Base-by-base conservation (phyloP, 208 protist species). In the Pavlovales sp. region DNA sequence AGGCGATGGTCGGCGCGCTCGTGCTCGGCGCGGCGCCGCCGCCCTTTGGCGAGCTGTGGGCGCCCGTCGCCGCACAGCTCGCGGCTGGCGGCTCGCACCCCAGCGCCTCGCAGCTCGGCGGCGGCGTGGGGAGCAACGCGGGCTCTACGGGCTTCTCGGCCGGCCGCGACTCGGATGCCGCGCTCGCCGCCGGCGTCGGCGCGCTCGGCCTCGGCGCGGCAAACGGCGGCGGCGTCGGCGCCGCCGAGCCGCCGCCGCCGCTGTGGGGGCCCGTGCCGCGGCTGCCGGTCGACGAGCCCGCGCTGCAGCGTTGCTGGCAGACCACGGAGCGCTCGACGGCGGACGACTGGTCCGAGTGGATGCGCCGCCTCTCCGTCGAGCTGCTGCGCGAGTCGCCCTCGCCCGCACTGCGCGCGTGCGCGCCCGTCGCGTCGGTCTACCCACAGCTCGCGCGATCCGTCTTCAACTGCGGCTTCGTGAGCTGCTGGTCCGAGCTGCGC, bases 311-410 rank as follows among this genome's bases (percentile, higher is more conserved):
- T 79, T 93, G 95, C 20, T 97, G 96, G 95, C 92, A 97, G 47
- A 90, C 93, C 39, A 89, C 92, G 37, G 91, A 96, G 83, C 79
- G 92, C 37, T 91, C 90, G 11, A 95, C 96, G 0, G 93, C 93
- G 76, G 95, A 96, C 22, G 96, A 98, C 84, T 98, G 96, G 95
- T 44, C 88, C 37, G 95, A 97, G 79, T 98, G 96, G 96, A 92
- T 97, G 32, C 88, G 96, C 39, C 84, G 93, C 36, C 96, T 98
- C 41, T 92, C 90, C 40, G 89, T 96, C 2, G 94, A 96, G 79
- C 90, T 98, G 46, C 89, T 98, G 28, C 84, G 92, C 42, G 93
- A 96, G 85, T 97, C 95, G 76, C 96, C 95, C 26, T 96, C 94
- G 41, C 94, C 95, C 0, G 86, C 96, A 22, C 91, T 98, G 14